Percentiles rank a stretch among this genome's conserved stretches.
These are phyloP conservation scores for Sanguinoderma infundibulare DNA, from an alignment of 1,284 basidiomycete species.

Conservation along the genomic window DNA sequence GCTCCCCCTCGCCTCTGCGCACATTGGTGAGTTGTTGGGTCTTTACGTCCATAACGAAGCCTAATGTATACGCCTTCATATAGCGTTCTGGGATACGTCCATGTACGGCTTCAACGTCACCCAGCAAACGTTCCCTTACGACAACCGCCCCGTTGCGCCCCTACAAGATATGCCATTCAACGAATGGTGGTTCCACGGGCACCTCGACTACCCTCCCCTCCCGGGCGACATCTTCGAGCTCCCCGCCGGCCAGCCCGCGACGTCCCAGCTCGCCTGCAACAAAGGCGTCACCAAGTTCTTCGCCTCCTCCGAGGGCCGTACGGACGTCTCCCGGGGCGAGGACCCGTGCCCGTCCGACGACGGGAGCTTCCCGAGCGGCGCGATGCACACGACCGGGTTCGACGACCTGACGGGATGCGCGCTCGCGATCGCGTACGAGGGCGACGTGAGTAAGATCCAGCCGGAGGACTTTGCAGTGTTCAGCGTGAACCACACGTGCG, in stretches of 20 bases:
- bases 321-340: conserved; percentile 52
- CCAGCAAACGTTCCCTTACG: conserved; percentile 51
- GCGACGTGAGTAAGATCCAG: conserved; percentile 54
- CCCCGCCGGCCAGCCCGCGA: conserved; percentile 57
- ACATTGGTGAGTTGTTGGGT: conserved; percentile 22
- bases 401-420: conserved; percentile 69
- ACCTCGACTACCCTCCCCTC: conserved; percentile 62
- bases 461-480: conserved; percentile 76
- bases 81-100: conserved; percentile 39
- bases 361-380: conserved; percentile 41
- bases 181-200: conserved; percentile 77
- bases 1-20: conserved; percentile 31
- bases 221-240: conserved; percentile 61
- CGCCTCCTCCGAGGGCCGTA: conserved; percentile 51
- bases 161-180: conserved; percentile 54
- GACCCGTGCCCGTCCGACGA: conserved; percentile 50
- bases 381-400: conserved; percentile 59
- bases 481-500: conserved; percentile 75
- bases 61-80: not conserved
- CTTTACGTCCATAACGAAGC: not conserved
- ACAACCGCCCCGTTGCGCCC: conserved; percentile 40
- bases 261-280: conserved; percentile 60
- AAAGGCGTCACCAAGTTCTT: conserved; percentile 62
- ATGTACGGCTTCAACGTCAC: conserved; percentile 66
- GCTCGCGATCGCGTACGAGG: conserved; percentile 76